Percentiles rank a stretch among this genome's conserved stretches.
Conservation (phyloP, 495 filamentous ascomycete genomes). For the Baudoinia panamericana region DNA sequence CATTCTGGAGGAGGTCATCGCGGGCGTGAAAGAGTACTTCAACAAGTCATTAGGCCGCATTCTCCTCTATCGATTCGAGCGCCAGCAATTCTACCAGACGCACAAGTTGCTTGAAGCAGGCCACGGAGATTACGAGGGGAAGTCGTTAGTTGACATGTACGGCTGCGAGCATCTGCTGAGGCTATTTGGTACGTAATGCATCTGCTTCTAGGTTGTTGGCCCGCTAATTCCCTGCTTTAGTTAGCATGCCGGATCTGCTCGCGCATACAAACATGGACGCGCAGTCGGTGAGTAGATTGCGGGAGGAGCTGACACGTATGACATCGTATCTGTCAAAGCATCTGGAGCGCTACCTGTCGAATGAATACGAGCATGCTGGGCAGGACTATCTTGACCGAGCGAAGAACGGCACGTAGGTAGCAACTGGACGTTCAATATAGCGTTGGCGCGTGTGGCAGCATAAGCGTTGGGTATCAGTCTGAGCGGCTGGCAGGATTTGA, state of each 20-base stretch:
- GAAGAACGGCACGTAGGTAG: constrained; percentile 7
- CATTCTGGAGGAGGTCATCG: constrained; percentile 75
- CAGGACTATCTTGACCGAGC: constrained; percentile 43
- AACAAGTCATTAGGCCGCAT: constrained; percentile 73
- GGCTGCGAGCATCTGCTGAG: constrained; percentile 83
- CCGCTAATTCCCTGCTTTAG: constrained; percentile 38
- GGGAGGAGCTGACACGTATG: constrained; percentile 74
- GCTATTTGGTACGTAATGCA: constrained; percentile 70
- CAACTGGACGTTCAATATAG: too few relatives aligned
- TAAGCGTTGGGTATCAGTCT: too few relatives aligned
- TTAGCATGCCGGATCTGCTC: constrained; percentile 81
- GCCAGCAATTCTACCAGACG: constrained; percentile 66
- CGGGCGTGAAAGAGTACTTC: constrained; percentile 82
- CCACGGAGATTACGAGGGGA: constrained; percentile 47
- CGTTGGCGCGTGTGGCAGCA: too few relatives aligned
- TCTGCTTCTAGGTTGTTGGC: too few relatives aligned
- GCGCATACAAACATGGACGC: constrained; percentile 96
- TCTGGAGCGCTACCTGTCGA: constrained; percentile 56
- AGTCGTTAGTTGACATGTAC: constrained; percentile 64
- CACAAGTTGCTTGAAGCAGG: constrained; percentile 46
- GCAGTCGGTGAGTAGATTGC: constrained; percentile 71
- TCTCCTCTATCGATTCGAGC: constrained; percentile 83
- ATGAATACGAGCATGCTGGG: constrained; percentile 55
- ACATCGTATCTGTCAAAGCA: constrained; percentile 68
- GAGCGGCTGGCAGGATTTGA: too few relatives aligned